Conservation (phyloP, 176 grass and related monocot genomes). For the Eragrostis curvula region DNA sequence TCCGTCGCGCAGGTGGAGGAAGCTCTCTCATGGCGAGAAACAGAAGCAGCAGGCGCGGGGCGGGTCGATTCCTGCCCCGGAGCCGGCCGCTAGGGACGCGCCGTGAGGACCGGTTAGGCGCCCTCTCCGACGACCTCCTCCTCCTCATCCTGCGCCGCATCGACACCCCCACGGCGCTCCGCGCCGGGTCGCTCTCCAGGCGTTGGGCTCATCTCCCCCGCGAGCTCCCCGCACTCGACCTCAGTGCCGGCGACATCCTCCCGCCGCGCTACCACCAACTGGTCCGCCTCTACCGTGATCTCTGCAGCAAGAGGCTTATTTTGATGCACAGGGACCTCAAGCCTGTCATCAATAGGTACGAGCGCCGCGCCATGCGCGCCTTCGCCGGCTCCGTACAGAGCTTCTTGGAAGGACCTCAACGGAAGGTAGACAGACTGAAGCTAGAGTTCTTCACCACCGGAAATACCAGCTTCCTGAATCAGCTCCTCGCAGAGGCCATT, state of each 20-base stretch:
- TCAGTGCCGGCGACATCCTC: neutral
- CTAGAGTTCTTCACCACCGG: conserved; percentile 23
- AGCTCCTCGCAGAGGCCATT: conserved; percentile 2
- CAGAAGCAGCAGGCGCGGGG: neutral
- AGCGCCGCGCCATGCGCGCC: conserved; percentile 29
- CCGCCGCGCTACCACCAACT: conserved; percentile 24
- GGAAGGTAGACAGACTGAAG: neutral
- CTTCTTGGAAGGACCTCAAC: neutral
- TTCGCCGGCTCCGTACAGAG: neutral
- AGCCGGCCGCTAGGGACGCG: neutral
- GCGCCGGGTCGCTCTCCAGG: neutral
- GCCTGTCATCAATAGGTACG: conserved; percentile 11
- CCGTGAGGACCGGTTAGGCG: neutral
- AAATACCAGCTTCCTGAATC: neutral
- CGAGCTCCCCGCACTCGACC: conserved; percentile 3
- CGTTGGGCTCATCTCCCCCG: conserved; percentile 5
- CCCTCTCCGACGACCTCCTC: conserved; percentile 31
- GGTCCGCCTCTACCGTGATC: neutral
- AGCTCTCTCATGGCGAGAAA: neutral
- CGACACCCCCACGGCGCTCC: conserved; percentile 21
- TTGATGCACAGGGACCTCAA: neutral
- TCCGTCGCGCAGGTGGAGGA: neutral
- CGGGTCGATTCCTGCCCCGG: neutral
- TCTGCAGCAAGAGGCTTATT: neutral
- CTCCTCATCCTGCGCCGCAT: conserved; percentile 21